Percentiles rank a stretch among this genome's conserved stretches.
These are phyloP conservation scores for Apophysomyces elegans DNA, from an alignment of 371 early-diverging fungal species.

Conservation along the genomic window DNA sequence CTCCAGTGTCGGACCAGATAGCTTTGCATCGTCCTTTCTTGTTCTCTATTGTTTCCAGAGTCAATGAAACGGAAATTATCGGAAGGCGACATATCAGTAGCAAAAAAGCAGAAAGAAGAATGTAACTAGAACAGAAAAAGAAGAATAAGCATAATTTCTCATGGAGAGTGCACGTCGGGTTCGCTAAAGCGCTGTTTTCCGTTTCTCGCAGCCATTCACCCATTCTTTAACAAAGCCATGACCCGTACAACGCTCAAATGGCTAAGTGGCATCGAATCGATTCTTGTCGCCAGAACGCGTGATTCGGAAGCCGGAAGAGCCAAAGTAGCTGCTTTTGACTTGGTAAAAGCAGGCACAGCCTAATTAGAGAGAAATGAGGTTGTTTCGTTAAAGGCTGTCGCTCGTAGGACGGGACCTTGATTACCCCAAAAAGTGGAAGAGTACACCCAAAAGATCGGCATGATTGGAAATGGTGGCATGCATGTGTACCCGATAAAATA, in stretches of 20 bases:
- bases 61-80: background rate
- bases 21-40: too few species aligned
- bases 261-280: constrained; percentile 17
- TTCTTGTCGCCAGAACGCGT: constrained; percentile 19
- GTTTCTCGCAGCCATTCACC: constrained; percentile 15
- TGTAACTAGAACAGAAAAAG: background rate
- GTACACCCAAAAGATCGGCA: constrained; percentile 67
- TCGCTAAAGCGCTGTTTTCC: background rate
- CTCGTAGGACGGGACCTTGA: constrained; percentile 74
- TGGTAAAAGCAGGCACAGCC: constrained; percentile 45
- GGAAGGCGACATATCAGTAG: background rate
- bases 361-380: background rate
- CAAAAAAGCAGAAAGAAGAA: background rate
- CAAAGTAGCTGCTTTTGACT: constrained; percentile 84
- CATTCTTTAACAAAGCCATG: constrained; percentile 18
- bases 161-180: background rate
- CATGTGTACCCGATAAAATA: constrained; percentile 58
- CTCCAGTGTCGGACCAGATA: too few species aligned
- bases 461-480: constrained; percentile 82
- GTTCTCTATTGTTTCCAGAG: too few species aligned
- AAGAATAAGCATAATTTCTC: background rate
- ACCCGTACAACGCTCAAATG: constrained; percentile 12
- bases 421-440: constrained; percentile 65
- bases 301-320: constrained; percentile 16
- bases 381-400: background rate